Base-by-base conservation (phyloP, 345 rosid species). In the Euphorbia pulcherrima region DNA sequence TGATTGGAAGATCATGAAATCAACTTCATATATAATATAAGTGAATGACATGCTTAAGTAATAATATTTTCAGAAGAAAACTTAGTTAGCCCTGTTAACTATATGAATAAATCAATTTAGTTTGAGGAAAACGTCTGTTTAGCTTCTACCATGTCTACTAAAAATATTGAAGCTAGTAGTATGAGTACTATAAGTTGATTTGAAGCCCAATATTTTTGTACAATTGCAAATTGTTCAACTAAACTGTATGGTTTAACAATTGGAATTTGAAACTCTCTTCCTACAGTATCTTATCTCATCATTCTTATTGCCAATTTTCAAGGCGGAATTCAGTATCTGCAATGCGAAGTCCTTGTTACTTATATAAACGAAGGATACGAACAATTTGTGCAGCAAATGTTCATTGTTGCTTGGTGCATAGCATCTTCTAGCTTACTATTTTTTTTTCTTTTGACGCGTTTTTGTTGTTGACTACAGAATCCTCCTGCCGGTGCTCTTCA, bases 171-270 rank as follows among this genome's bases (percentile, higher is more conserved):
- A 13, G 27, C 16, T 13, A 9, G 17, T 55, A 55, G 26, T 17
- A 1, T 8, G 6, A 8, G 35, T 14, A 55, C 37, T 55, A 14
- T 14, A 26, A 55, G 23, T 23, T 27, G 14, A 27, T 27, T 14
- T 8, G 20, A 3, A 23, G 14, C 8, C 14, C 3, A 26, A 27
- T 23, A 24, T 55, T n/a, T 27, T 4, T 9, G 27, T 27, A 27
- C 11, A 27, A 55, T 6, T 63, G 26, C 66, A 16, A 62, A 63
- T 44, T 21, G 13, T 63, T 44, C 46, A 35, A 40, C 60, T 55
- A 40, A 41, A 64, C 21, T 17, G 52, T 27, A 20, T 8, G 24
- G 12, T 23, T 24, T 62, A 21, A 4, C 10, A 40, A 23, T 44
- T 27, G 18, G 17, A 54, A 54, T 41, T 44, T 27, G 18, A 17